Base-by-base conservation (phyloP, 108 stramenopile genomes). In the Schizochytrium sp. region DNA sequence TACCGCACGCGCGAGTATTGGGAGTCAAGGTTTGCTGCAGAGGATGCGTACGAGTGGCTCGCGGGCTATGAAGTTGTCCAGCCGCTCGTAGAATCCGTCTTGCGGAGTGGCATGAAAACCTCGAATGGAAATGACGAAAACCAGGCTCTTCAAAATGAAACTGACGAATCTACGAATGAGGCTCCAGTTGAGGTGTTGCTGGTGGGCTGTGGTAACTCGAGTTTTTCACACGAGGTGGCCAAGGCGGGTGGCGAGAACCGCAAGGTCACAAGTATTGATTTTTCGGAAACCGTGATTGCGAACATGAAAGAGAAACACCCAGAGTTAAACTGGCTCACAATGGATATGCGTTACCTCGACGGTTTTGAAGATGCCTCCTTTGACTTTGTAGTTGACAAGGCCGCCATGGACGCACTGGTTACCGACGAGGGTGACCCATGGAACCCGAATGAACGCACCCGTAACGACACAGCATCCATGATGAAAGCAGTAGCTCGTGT, bases 351-450 rank as follows among this genome's bases (percentile, higher is more conserved):
- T 0, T 72, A 90, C 28, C 60, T 94, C 28, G 41, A 56, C 13
- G 64, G 64, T 7, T 89, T 91, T 59, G 47, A 56, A n/a, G 89
- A 93, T 13, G 92, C 38, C 3, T 59, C 60, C 38, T 92, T 95
- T 57, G 95, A 95, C 73, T 91, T 94, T 15, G 94, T 95, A 17
- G 41, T 95, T 12, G 95, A 95, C 92, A 95, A 95, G 93, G 95
- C 95, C 4, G 94, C 95, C 42, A 94, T 94, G 94, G 95, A 95
- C 73, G 95, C 95, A 12, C 53, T 95, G 4, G 61, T 94, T 4
- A 91, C 93, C 7, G 92, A 90, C 19, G 93, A 95, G 72, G 94
- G 95, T 1, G 94, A 94, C 76, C 92, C 94, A 15, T 95, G 95
- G 95, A 83, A 94, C 60, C 93, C 93, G 7, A 61, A 91, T 5